Base-by-base conservation (phyloP, 2,329 filamentous ascomycete genomes). In the Xylariaceae sp. region DNA sequence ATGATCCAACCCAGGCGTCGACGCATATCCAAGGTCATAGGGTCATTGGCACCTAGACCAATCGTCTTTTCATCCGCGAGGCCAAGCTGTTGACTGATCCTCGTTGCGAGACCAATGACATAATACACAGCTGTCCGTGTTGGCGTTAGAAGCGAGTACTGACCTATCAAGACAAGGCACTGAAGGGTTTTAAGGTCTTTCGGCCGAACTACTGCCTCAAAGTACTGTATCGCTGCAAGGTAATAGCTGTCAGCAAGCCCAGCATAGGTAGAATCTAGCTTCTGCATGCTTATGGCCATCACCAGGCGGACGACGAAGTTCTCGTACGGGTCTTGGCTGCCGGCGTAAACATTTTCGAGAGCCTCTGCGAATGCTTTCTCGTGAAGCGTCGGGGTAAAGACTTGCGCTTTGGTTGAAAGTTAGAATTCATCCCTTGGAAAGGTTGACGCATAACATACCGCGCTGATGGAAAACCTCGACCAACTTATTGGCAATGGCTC, bases 161-260 rank as follows among this genome's bases (percentile, higher is more conserved):
- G 90, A 1, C 86, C 91, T 62, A 97, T 89, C 13, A 99, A 75
- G 3, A 88, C 82, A 49, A 97, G 85, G 64, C 93, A 97, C 72
- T 97, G 94, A 13, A 97, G 76, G 0, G 94, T 95, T 65, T 87
- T 90, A 24, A 97, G 74, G 69, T 97, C 91, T 78, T 96, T 96
- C n/a, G 88, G 86, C 47, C 87, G 86, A 49, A 97, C 82, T 9
- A 95, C 86, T 2, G 85, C 84, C 70, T 97, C 90, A 57, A 97
- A 85, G 64, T 87, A 87, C 57, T 87, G 85, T 75, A 97, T 86
- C 4, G 93, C 93, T 20, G 92, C 89, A 18, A 97, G 81, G 67
- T 97, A 97, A 74, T 96, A 97, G 68, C 91, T 92, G 72, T 97
- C 93, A 24, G 94, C 93, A 23, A 97, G 77, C 20, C 92, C 92